These are phyloP conservation scores for Eimeria maxima DNA, from an alignment of 169 alveolate genomes.

Conservation along the genomic window DNA sequence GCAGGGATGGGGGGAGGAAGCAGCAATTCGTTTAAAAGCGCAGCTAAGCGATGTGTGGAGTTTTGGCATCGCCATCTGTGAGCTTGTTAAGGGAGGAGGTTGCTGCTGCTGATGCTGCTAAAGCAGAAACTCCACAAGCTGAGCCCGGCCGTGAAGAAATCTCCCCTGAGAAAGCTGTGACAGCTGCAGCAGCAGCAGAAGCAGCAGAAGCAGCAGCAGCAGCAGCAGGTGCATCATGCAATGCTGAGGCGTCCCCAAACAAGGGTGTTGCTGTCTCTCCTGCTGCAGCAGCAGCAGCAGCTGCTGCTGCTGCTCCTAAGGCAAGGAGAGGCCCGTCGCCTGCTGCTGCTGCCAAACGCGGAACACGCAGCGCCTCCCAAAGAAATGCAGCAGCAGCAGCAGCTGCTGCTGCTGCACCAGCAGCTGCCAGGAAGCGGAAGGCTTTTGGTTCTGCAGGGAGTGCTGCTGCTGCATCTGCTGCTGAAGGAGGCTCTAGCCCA, in stretches of 20 bases:
- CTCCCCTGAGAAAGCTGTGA: background rate
- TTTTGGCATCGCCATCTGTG: constrained; percentile 67
- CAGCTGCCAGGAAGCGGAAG: background rate
- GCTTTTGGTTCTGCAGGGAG: no score
- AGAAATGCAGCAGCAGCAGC: background rate
- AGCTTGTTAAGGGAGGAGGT: constrained; percentile 60
- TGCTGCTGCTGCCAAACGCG: background rate
- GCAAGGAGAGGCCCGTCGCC: background rate
- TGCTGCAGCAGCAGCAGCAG: constrained; percentile 5
- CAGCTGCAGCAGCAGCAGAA: constrained; percentile 30
- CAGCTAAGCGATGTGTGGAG: constrained; percentile 70
- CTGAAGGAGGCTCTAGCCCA: no score
- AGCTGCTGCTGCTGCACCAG: constrained; percentile 21
- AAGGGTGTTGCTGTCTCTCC: background rate
- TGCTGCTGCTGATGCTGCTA: background rate
- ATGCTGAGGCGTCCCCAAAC: constrained; percentile 11
- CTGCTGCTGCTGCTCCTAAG: background rate
- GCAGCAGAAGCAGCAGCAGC: constrained; percentile 42
- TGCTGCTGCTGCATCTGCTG: no score
- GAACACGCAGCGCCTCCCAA: background rate
- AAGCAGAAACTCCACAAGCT: background rate
- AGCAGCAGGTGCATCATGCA: background rate
- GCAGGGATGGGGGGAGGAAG: background rate
- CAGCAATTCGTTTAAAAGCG: background rate
- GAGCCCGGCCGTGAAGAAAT: background rate